A percentile compares a stretch with the other conserved stretches of the same genome.
phyloP scores from a whole-genome alignment of 169 alveolate species.

The Besnoitia besnoiti region DNA sequence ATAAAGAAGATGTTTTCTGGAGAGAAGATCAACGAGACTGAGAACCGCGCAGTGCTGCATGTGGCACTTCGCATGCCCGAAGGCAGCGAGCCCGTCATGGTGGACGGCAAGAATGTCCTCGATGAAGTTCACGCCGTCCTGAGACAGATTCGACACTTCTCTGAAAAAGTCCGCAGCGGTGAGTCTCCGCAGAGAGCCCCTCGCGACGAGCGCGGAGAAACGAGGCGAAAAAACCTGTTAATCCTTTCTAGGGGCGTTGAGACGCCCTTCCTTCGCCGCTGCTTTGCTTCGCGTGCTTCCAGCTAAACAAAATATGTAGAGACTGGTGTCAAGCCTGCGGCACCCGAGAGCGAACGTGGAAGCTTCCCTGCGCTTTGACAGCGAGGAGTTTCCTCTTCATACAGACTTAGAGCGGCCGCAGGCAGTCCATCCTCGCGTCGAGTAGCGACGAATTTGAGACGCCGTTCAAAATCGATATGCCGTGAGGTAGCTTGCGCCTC shows the following conservation, averaged over 20 bases:
- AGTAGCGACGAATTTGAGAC: no score
- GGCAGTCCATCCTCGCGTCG: no score
- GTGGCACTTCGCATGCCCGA: conserved; percentile 93
- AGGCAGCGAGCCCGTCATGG: conserved; percentile 67
- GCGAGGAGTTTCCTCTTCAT: no score
- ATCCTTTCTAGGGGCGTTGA: neutral
- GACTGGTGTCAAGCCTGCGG: no score
- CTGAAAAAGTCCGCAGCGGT: conserved; percentile 76
- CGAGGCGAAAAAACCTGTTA: neutral
- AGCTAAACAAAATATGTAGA: no score
- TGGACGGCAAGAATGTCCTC: conserved; percentile 75
- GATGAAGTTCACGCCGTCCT: conserved; percentile 78
- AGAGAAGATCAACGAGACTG: conserved; percentile 93
- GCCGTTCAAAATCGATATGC: no score
- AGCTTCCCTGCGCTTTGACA: no score
- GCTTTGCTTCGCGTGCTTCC: no score
- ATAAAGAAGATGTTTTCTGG: conserved; percentile 78
- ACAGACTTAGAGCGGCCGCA: no score
- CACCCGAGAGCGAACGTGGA: no score
- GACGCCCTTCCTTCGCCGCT: no score
- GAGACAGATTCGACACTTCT: conserved; percentile 77
- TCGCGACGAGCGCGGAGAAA: neutral
- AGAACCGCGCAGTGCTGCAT: conserved; percentile 96
- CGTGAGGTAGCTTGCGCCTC: no score
- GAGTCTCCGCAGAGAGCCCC: neutral